Evolutionary conservation across 2,329 filamentous ascomycete genomes (phyloP), one percentile per base, ranked within the genome.

Genomic region (Xylariaceae sp.): DNA sequence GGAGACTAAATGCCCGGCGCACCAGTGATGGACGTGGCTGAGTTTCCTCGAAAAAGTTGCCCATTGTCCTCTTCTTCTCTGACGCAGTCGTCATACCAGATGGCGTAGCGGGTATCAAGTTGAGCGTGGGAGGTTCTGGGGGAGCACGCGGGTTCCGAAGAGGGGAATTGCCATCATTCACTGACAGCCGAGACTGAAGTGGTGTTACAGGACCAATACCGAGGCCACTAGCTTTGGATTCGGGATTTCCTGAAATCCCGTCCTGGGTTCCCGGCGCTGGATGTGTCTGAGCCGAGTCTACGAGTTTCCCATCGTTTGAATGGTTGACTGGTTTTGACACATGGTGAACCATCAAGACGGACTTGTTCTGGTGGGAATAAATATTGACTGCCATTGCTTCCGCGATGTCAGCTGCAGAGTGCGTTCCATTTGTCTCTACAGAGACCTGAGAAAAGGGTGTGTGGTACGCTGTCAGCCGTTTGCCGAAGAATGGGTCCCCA

Each of bases 301-400:
- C 67, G 15, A 68, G 65, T 60, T 65, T 68, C 44, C 72, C 68
- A 2, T 71, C 65, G 50, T 77, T 76, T 17, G 77, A 76, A 51
- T 72, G 73, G 58, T 81, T 79, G 0, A 78, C 80, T 23, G 77
- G 78, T 67, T 77, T 80, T 48, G 74, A 76, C 8, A 79, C 79
- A 67, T 85, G 80, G 64, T 85, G 75, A 35, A 87, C 81, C 72
- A 87, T 78, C 48, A 86, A 70, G 9, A 88, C 73, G 3, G 85
- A 88, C 52, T 80, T 85, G 65, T 87, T 87, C 66, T 87, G 83
- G 63, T 88, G 85, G 17, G 82, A 79, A 64, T 81, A 86, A 66
- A 88, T 83, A 61, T 78, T 84, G 57, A 88, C 78, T 45, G 82
- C 83, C 68, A 82, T 73, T 39, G 85, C 85, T 72, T 88, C 84